These are phyloP conservation scores for Capsicum baccatum DNA, from an alignment of 257 asterid genomes.

Conservation along the genomic window DNA sequence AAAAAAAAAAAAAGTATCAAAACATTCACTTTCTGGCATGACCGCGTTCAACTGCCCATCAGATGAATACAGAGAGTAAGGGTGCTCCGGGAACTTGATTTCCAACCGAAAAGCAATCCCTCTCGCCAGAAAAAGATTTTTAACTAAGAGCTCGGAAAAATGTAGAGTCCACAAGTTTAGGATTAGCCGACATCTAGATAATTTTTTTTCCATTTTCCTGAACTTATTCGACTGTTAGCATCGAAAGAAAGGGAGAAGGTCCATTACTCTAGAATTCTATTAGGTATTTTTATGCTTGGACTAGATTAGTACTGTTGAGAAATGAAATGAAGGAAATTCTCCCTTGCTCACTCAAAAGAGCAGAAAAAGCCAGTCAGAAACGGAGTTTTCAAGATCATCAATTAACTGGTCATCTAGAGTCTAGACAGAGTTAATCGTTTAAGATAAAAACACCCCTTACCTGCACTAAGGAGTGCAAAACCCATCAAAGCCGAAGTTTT, in stretches of 20 bases:
- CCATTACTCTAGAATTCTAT: background rate
- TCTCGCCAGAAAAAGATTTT: background rate
- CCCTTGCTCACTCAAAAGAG: background rate
- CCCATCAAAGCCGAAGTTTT: background rate
- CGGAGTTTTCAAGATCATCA: background rate
- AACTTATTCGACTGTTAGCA: too few species aligned
- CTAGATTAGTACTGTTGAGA: background rate
- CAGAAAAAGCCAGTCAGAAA: background rate
- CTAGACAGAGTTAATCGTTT: background rate
- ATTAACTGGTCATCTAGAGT: background rate
- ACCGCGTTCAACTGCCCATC: background rate
- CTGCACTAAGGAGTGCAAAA: background rate
- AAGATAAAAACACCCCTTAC: background rate
- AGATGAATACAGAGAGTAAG: background rate
- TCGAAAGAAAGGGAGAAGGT: background rate
- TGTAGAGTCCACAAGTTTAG: background rate
- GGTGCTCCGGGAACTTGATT: background rate
- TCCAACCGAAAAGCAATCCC: background rate
- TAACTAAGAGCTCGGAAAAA: background rate
- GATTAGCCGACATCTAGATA: background rate
- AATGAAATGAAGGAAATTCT: background rate
- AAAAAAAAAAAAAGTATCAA: background rate
- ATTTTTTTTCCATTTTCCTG: background rate
- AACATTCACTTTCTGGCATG: background rate
- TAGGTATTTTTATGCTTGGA: background rate